Base-by-base conservation (phyloP, 306 rosid species). In the Casuarina cunninghamiana region DNA sequence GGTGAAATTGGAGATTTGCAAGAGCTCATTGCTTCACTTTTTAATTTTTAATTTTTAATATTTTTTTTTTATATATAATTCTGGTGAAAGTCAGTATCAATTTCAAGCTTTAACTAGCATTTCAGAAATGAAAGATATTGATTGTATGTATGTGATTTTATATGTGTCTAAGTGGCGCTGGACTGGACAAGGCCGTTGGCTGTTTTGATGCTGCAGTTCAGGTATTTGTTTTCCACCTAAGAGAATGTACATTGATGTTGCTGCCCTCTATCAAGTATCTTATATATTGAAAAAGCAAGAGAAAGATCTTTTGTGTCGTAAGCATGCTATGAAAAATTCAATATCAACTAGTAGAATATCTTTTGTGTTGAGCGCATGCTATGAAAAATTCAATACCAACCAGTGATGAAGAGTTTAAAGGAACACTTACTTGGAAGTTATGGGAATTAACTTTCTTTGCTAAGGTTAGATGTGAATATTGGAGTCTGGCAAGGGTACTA, bases 161-260 rank as follows among this genome's bases (percentile, higher is more conserved):
- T 8, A 84, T 87, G 88, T 84, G 37, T 71, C 82, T 68, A 67
- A 76, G 87, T 71, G 76, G 69, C 53, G 15, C 77, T 50, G 89
- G 79, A 21, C 85, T 75, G 60, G 89, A 85, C 45, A 88, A 84
- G 10, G 88, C 94, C 13, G 88, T 95, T 4, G 97, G 97, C 11
- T 91, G 85, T 67, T 91, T 92, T 79, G 84, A 84, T 81, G 88
- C 97, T 44, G 86, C 97, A 32, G 90, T 95, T 83, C 98, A 95
- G 82, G 98, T 94, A 81, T 45, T 70, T 60, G 50, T 70, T 8
- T 17, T 13, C 32, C 50, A 32, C 10, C 45, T 53, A 42, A 43
- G 35, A 17, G 8, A 66, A 66, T 42, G 49, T 42, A n/a, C 26
- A 66, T 48, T 42, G 50, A 43, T 66, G 32, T 66, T 66, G 50